Conservation (phyloP, 2,329 filamentous ascomycete genomes). For the Fusarium circinatum region DNA sequence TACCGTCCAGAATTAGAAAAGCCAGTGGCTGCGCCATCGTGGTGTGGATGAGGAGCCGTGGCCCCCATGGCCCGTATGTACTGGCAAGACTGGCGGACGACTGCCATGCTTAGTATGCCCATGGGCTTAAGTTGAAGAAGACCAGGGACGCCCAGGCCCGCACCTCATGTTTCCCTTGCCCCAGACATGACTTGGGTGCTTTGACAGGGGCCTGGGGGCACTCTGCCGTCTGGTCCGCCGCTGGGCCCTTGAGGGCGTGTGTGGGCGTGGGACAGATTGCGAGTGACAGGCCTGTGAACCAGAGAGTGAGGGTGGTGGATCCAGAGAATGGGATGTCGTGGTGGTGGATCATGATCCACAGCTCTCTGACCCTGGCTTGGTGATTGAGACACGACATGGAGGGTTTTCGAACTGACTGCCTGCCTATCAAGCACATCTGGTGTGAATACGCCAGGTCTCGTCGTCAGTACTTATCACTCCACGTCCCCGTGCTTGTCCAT, state of each 20-base stretch:
- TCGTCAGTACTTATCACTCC: constrained; percentile 60
- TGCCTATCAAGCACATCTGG: constrained; percentile 44
- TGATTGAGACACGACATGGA: constrained; percentile 64
- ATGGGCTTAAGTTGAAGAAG: constrained; percentile 30
- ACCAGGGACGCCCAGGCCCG: constrained; percentile 34
- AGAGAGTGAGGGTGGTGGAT: constrained; percentile 36
- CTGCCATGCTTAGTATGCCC: constrained; percentile 3
- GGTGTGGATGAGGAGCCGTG: constrained; percentile 41
- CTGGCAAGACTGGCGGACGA: constrained; percentile 31
- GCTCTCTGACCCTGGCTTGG: constrained; percentile 51
- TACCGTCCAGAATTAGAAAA: constrained; percentile 51
- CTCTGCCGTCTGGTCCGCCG: constrained; percentile 45
- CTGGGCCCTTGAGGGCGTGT: constrained; percentile 27
- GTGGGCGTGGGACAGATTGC: constrained; percentile 28
- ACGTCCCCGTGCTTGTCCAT: constrained; percentile 56
- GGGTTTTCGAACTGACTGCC: constrained; percentile 43
- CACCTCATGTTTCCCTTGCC: constrained; percentile 46
- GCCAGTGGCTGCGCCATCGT: constrained; percentile 49
- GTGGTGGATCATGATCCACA: constrained; percentile 44
- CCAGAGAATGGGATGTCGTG: constrained; percentile 38
- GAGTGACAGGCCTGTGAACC: constrained; percentile 16
- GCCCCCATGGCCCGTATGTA: constrained; percentile 20
- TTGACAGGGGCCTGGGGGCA: constrained; percentile 41
- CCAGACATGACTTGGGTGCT: constrained; percentile 41
- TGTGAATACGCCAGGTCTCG: constrained; percentile 49